phyloP scores from a whole-genome alignment of 2,329 filamentous ascomycete species.

The Mycogone perniciosa region DNA sequence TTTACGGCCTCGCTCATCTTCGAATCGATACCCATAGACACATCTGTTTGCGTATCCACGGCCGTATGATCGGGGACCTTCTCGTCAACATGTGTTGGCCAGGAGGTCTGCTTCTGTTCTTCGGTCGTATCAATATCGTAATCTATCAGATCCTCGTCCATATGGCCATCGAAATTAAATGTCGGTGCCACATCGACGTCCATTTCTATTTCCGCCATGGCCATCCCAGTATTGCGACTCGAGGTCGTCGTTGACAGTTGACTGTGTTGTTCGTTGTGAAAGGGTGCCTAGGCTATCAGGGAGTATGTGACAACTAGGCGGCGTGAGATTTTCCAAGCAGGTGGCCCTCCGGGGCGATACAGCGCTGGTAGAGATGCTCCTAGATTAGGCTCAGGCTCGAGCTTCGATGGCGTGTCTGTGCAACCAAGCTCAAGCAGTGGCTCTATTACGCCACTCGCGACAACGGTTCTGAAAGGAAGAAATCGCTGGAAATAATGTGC shows the following conservation, averaged over 20 bases:
- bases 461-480: constrained; percentile 3
- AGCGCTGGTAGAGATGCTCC: not conserved
- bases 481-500: not conserved
- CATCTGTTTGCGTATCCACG: not conserved
- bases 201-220: constrained; percentile 27
- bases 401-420: not conserved
- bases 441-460: constrained; percentile 6
- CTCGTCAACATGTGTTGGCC: constrained; percentile 7
- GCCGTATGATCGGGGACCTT: not conserved
- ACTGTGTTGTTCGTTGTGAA: not conserved
- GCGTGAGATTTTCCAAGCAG: too few relatives aligned
- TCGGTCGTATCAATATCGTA: constrained; percentile 29
- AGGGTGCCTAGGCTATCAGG: not conserved
- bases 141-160: constrained; percentile 32
- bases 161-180: constrained; percentile 17
- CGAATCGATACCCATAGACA: not conserved
- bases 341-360: not conserved
- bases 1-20: not conserved
- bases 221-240: not conserved
- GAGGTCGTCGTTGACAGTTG: not conserved
- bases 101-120: constrained; percentile 7
- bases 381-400: not conserved
- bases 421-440: not conserved
- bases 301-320: not conserved
- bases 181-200: constrained; percentile 26